phyloP scores from a whole-genome alignment of 352 stramenopile genomes.

The Phytophthora tentaculata region DNA sequence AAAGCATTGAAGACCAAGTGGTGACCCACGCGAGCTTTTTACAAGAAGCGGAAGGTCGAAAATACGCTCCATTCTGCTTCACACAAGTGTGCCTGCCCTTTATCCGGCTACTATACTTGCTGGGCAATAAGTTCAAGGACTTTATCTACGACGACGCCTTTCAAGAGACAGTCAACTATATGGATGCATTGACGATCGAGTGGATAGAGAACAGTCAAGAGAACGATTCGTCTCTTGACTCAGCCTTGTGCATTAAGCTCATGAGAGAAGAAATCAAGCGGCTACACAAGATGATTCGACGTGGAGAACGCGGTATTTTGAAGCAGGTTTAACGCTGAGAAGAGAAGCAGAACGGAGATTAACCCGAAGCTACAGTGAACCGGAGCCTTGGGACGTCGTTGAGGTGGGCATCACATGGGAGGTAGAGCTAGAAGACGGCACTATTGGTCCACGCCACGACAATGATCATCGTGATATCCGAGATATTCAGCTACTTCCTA shows the following conservation, averaged over 20 bases:
- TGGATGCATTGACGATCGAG: conserved; percentile 32
- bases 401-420: conserved; percentile 34
- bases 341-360: conserved; percentile 12
- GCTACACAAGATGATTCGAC: conserved; percentile 41
- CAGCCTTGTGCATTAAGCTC: conserved; percentile 37
- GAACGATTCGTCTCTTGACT: conserved; percentile 26
- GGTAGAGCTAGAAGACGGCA: conserved; percentile 25
- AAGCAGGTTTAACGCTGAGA: conserved; percentile 13
- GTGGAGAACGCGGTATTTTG: conserved; percentile 19
- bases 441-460: conserved; percentile 43
- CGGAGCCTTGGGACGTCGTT: conserved; percentile 37
- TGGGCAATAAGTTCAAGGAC: conserved; percentile 58
- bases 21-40: conserved; percentile 38
- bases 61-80: conserved; percentile 47
- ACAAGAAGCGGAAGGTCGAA: conserved; percentile 22
- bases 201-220: conserved; percentile 27
- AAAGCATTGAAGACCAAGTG: conserved; percentile 34
- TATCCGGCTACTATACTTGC: conserved; percentile 43
- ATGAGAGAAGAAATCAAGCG: conserved; percentile 37
- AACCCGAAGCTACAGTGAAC: background rate
- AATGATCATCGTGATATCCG: conserved; percentile 44
- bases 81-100: conserved; percentile 46
- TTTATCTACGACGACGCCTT: conserved; percentile 49
- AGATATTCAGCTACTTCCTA: conserved; percentile 46
- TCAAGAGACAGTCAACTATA: conserved; percentile 29